Evolutionary conservation across 306 rosid species (phyloP), one percentile per base, ranked within the genome.

Genomic region (Lathyrus tuberosus): DNA sequence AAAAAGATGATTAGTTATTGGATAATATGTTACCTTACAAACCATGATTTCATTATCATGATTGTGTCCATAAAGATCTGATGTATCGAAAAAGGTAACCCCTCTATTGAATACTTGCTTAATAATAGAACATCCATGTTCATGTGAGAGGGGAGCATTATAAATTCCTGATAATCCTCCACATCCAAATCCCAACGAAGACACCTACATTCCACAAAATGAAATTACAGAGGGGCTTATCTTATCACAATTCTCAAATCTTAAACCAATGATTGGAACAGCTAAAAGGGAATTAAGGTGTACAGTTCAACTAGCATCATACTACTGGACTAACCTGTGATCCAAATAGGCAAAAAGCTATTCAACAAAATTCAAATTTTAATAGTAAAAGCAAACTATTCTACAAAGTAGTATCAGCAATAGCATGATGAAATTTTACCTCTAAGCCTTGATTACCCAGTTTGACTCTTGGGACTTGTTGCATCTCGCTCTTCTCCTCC

Each of bases 111-210:
- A 89, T 49, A 83, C 95, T 84, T 87, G 83, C 80, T 72, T 82
- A n/a, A 89, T 86, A 15, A 89, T 65, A 12, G 80, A 56, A 48
- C 83, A 81, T 65, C 89, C 96, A 49, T 79, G 89, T 80, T 89
- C 90, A 64, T 89, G 89, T 5, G 90, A 76, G 35, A 89, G 86
- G 38, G 96, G 96, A 41, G 76, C 76, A 51, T 76, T 86, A 70
- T 81, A 85, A 52, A 78, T 71, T 57, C 96, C 98, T 10, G 89
- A 84, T 22, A 86, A 75, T 49, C 92, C 96, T 10, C 37, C 91
- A 74, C 95, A 92, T 72, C 97, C 98, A 80, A 83, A 92, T n/a
- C 95, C 95, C 84, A 92, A 26, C 81, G 81, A 81, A 18, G 98
- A 86, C 63, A 92, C 95, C 96, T 92, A 76, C 74, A 78, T 14